Base-by-base conservation (phyloP, 495 filamentous ascomycete species). In the Penicillium waksmanii region DNA sequence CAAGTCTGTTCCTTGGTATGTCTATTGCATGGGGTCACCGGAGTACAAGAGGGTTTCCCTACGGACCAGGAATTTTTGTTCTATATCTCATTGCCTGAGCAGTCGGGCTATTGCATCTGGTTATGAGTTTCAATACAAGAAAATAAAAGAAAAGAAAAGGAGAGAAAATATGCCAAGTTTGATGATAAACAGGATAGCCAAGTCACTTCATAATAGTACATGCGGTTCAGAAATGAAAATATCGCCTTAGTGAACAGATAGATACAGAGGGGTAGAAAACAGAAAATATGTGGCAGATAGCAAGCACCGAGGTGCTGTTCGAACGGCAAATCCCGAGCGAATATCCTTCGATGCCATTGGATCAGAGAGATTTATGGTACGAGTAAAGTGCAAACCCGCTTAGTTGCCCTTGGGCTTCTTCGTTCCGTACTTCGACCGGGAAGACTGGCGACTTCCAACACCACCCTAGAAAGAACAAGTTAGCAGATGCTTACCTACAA, bases 361-460 rank as follows among this genome's bases (percentile, higher is more conserved):
- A 49, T 42, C 33, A 23, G n/a, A 42, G 9, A 46, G 10, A 35
- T 8, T 31, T 31, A 31, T 9, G 33, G 15, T 51, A 38, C 34
- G 21, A 51, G 23, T 23, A 23, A 46, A 38, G 36, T 38, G 36
- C 36, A 38, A 38, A 9, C 47, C 13, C 31, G 34, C 34, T 60
- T 75, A 80, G 42, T 77, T 77, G 65, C 62, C 85, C 87, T 97
- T 97, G 1, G 95, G 94, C 78, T 96, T 98, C 87, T 99, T 99
- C 13, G 96, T 96, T 58, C 95, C 95, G 67, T 96, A 99, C 80
- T 99, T 99, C 56, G 91, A 96, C 67, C 95, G 84, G 71, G 89
- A 90, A 3, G 85, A 90, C 73, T 88, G 81, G 53, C 95, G 82
- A 68, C 86, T 94, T 15, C 83, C 85, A 63, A 99, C 96, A 79